Evolutionary conservation across 306 rosid genomes (phyloP), one percentile per base, ranked within the genome.

Genomic region (Vigna reflexopilosa): DNA sequence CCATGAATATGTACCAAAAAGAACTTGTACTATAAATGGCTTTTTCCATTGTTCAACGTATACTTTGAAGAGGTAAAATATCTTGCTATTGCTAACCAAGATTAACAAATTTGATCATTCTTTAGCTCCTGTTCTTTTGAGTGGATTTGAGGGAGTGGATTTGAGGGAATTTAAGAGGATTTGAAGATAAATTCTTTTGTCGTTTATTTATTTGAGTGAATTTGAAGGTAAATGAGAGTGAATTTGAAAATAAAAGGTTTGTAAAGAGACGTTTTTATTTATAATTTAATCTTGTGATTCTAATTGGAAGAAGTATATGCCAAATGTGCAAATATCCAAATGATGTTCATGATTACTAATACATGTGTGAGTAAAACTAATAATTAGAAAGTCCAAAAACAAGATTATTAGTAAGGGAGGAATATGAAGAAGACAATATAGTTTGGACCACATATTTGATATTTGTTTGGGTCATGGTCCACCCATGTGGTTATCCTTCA

Each of bases 401-500:
- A 26, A 8, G 20, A 74, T 61, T 47, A 62, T 47, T 62, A 47
- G 1, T 15, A n/a, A 17, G n/a, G 28, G 32, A 47, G 28, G 61
- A 28, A 71, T 7, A 62, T 48, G 51, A 49, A 15, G 4, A 32
- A 16, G 19, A 20, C 14, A 61, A 6, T 1, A 15, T 28, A 47
- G 9, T 40, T 0, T 6, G 9, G 14, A 75, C 70, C 22, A 49
- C 72, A 62, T 48, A 30, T 75, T 62, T 75, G 79, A 62, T 48
- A 30, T 75, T 62, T 75, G 6, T 32, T 48, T 62, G 4, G 12
- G 45, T n/a, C 24, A 49, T 34, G 48, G 70, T 30, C 61, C 61
- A 48, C 62, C 10, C 30, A 48, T 34, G 79, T 75, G 71, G 80
- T 7, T n/a, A 19, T 75, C 51, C 38, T 48, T 75, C 63, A 11